Conservation (phyloP, 805 yeast genomes). For the Debaryomyces castellii region DNA sequence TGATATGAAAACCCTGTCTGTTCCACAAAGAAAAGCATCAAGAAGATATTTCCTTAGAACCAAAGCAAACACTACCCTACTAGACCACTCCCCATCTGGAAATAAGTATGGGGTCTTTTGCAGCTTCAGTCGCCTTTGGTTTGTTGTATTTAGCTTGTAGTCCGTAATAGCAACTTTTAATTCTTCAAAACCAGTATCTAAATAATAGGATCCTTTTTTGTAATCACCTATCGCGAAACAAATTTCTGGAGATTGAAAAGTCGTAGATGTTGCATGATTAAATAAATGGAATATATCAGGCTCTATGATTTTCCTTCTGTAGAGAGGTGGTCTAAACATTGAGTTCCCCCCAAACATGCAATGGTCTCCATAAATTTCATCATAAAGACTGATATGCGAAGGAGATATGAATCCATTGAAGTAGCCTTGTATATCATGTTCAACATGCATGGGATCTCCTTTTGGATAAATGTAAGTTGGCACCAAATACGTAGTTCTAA, state of each 20-base stretch:
- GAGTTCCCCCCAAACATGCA: not conserved
- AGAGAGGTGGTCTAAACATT: not conserved
- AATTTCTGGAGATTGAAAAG: not conserved
- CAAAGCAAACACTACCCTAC: constrained; percentile 1
- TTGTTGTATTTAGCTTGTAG: not conserved
- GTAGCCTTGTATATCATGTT: too few species aligned
- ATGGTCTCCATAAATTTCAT: not conserved
- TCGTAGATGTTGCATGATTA: not conserved
- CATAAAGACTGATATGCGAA: too few species aligned
- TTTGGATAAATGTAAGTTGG: too few species aligned
- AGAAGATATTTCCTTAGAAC: constrained; percentile 5
- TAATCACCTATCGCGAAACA: constrained; percentile 3
- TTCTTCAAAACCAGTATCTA: not conserved
- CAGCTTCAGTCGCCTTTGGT: constrained; percentile 1
- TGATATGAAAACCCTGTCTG: constrained; percentile 4
- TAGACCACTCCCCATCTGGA: constrained; percentile 2
- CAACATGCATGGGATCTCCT: too few species aligned
- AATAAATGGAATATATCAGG: not conserved
- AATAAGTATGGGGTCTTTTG: not conserved
- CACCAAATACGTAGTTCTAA: not conserved
- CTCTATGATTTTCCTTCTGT: not conserved
- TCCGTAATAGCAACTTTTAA: not conserved
- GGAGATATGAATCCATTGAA: too few species aligned
- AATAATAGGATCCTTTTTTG: not conserved
- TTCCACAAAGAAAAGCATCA: constrained; percentile 6